Percentiles rank a stretch among this genome's conserved stretches.
Conservation (phyloP, 805 yeast genomes). For the Candida pini region DNA sequence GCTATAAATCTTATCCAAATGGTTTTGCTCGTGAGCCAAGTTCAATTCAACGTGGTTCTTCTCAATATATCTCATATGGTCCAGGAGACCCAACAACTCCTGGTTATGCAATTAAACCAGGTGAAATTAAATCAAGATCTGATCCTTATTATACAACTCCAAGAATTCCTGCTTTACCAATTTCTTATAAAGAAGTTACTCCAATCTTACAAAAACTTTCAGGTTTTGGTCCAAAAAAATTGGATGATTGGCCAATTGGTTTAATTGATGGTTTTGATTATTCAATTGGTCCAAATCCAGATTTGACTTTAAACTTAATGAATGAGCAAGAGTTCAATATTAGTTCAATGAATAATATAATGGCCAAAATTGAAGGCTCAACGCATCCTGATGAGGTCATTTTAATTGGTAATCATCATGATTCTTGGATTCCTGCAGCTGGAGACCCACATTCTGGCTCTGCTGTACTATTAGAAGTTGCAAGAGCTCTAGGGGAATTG, state of each 20-base stretch:
- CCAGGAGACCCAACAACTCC: constrained; percentile 85
- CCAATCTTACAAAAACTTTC: constrained; percentile 57
- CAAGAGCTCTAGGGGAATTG: constrained; percentile 51
- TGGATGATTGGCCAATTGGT: constrained; percentile 24
- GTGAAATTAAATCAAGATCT: constrained; percentile 41
- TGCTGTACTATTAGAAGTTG: constrained; percentile 58
- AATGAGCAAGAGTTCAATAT: constrained; percentile 58
- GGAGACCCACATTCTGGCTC: constrained; percentile 77
- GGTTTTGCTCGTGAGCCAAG: constrained; percentile 79
- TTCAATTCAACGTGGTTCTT: constrained; percentile 72
- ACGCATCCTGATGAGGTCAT: constrained; percentile 47
- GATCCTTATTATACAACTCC: constrained; percentile 52
- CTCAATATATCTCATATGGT: constrained; percentile 49
- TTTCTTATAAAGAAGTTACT: constrained; percentile 54
- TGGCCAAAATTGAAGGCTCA: constrained; percentile 54
- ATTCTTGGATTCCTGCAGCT: constrained; percentile 77
- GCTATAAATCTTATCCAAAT: constrained; percentile 60
- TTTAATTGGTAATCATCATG: constrained; percentile 71
- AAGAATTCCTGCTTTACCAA: constrained; percentile 64
- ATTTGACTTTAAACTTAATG: constrained; percentile 44
- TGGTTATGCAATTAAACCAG: constrained; percentile 57
- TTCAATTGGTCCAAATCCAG: constrained; percentile 32
- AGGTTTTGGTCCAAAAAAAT: constrained; percentile 50
- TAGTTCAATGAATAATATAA: constrained; percentile 56
- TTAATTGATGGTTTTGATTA: constrained; percentile 33